Evolutionary conservation across 768 basidiomycete genomes (phyloP), one percentile per base, ranked within the genome.

Genomic region (Lactarius indigo): DNA sequence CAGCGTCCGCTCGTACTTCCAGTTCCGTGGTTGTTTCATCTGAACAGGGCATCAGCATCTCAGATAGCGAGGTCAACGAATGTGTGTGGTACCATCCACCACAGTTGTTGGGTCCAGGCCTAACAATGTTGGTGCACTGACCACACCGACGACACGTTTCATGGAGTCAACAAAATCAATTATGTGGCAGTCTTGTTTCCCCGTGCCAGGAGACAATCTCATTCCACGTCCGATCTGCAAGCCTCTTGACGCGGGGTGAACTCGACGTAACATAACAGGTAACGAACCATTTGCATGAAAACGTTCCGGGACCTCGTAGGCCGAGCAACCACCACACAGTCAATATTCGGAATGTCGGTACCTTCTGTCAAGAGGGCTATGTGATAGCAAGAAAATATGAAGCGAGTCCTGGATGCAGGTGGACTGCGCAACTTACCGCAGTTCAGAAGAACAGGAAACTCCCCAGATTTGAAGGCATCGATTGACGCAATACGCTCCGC

Each of bases 341-440:
- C 96, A 63, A 97, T 90, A 66, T 92, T 92, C 2, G 96, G 96
- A 60, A 98, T 93, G 78, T 98, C 96, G 23, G 94, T 87, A 4
- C 95, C 95, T 79, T 97, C 95, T 1, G 94, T 96, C 69, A 97
- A 80, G 57, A 97, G 90, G 26, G 93, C 93, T 89, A 61, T 37
- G 54, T 0, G 44, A 47, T 12, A 31, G 33, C 10, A 58, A 55
- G 41, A 12, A 10, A 64, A 47, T 39, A 15, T 42, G 39, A 58
- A 23, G 12, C 4, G 15, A 63, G 56, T 64, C 65, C 35, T 13
- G 10, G 54, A 58, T 5, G 52, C 56, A 60, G 10, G 3, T 33
- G 37, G 33, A n/a, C 62, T 12, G 39, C 55, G 35, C 15, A 61
- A 73, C 79, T 28, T 64, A 92, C 92, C 89, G 73, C 95, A 98